A percentile compares a stretch with the other conserved stretches of the same genome.
Conservation (phyloP, 1,139 yeast genomes). For the Scheffersomyces quercinus region DNA sequence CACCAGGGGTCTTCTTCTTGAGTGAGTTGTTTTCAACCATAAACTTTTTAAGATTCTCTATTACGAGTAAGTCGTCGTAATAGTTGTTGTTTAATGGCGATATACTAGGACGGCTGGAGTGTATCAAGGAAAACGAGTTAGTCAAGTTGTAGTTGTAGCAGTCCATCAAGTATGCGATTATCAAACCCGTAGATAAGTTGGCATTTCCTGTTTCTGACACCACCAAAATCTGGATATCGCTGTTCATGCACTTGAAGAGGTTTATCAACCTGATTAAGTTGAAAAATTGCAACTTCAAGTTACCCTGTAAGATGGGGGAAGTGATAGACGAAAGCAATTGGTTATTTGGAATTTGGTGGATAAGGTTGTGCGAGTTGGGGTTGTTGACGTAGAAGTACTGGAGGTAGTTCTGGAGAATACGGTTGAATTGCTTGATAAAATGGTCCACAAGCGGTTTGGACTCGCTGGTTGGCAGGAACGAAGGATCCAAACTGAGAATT, state of each 20-base stretch:
- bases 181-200: constrained; percentile 34
- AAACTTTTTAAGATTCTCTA: constrained; percentile 44
- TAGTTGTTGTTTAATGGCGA: constrained; percentile 31
- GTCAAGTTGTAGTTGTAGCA: constrained; percentile 37
- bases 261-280: constrained; percentile 38
- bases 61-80: constrained; percentile 43
- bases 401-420: constrained; percentile 41
- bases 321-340: constrained; percentile 22
- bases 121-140: constrained; percentile 23
- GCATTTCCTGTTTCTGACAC: constrained; percentile 33
- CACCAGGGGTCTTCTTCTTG: constrained; percentile 26
- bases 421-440: constrained; percentile 31
- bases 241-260: constrained; percentile 36
- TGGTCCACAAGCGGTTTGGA: constrained; percentile 11
- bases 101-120: constrained; percentile 19
- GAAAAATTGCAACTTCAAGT: constrained; percentile 40
- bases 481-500: constrained; percentile 41
- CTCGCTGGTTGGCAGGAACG: constrained; percentile 20
- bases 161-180: constrained; percentile 46
- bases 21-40: constrained; percentile 33
- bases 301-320: constrained; percentile 43
- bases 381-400: constrained; percentile 38
- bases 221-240: constrained; percentile 35
- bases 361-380: constrained; percentile 25
- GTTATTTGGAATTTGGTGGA: constrained; percentile 33